Base-by-base conservation (phyloP, 73 alveolate species). In the Paramecium sonneborni region DNA sequence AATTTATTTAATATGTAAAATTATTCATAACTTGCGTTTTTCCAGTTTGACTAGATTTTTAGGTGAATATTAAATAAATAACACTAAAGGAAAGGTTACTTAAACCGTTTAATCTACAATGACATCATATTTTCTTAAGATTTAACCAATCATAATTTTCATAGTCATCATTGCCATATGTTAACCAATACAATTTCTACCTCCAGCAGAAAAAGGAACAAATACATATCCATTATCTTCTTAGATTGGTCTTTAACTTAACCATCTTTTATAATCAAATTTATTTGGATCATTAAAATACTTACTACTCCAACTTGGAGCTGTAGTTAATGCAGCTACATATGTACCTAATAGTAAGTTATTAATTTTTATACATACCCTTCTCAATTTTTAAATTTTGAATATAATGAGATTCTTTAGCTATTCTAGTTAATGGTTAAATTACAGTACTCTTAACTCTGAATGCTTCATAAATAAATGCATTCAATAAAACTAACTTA, bases 191-290 rank as follows among this genome's bases (percentile, higher is more conserved):
- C 94, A 88, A 38, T 88, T 88, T 88, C 94, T 88, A 24, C 91
- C 87, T 44, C 94, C 94, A 12, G 94, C 94, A 32, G 94, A 88
- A 35, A 88, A 88, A 6, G 94, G 90, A 1, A 88, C 62, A 69
- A 37, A 69, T 14, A 55, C 90, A 69, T 57, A 86, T 6, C 87
- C 58, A 37, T 34, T 74, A 74, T 74, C 87, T 23, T 34, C 58
- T n/a, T 74, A 14, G 2, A 37, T 37, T 2, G 87, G 38, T 10
- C 24, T 74, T 6, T 37, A 28, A 14, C 5, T 18, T 24, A 79
- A 18, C 90, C 90, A 79, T 79, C 90, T 79, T 62, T 79, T 79
- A 44, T 79, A 79, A 79, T 79, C 90, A 79, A 79, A 79, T 79
- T 79, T 46, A 38, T 30, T 23, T 21, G 90, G 55, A 43, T 46